These are phyloP conservation scores for Scalesia atractyloides DNA, from an alignment of 129 eudicot species.

Conservation along the genomic window DNA sequence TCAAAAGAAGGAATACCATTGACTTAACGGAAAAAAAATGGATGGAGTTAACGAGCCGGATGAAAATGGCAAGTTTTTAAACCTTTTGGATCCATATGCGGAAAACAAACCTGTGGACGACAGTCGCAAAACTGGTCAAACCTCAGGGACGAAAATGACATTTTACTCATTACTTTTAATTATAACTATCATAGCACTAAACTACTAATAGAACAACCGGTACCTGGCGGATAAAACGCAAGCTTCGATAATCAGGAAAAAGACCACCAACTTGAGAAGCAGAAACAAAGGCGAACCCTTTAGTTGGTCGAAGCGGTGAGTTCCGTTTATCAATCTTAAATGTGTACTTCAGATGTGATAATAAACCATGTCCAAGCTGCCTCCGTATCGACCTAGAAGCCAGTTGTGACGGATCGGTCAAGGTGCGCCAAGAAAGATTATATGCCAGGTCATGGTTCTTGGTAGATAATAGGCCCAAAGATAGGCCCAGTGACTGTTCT, in stretches of 20 bases:
- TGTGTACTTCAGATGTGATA: conserved; percentile 77
- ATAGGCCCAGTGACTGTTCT: conserved; percentile 66
- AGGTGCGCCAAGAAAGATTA: conserved; percentile 77
- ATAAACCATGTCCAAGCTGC: conserved; percentile 84
- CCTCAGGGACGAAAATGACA: too few relatives aligned
- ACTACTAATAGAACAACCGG: background rate
- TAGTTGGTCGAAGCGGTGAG: conserved; percentile 82
- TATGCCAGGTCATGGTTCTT: conserved; percentile 71
- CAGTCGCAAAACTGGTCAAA: too few relatives aligned
- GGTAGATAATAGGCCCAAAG: conserved; percentile 70
- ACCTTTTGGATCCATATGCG: too few relatives aligned
- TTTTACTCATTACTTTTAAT: too few relatives aligned
- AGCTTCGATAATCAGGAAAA: conserved; percentile 78
- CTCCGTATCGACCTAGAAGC: conserved; percentile 74
- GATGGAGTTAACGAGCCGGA: too few relatives aligned
- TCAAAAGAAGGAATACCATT: too few relatives aligned
- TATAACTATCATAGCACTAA: too few relatives aligned
- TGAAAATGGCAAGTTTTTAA: too few relatives aligned
- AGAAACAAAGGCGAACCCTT: conserved; percentile 79
- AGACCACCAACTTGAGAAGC: conserved; percentile 80
- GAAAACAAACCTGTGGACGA: too few relatives aligned
- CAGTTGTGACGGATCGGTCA: conserved; percentile 84
- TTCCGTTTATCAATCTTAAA: conserved; percentile 75
- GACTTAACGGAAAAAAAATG: too few relatives aligned
- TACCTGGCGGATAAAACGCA: conserved; percentile 92